Conservation (phyloP, 2,329 filamentous ascomycete genomes). For the Tolypocladium nubicola region DNA sequence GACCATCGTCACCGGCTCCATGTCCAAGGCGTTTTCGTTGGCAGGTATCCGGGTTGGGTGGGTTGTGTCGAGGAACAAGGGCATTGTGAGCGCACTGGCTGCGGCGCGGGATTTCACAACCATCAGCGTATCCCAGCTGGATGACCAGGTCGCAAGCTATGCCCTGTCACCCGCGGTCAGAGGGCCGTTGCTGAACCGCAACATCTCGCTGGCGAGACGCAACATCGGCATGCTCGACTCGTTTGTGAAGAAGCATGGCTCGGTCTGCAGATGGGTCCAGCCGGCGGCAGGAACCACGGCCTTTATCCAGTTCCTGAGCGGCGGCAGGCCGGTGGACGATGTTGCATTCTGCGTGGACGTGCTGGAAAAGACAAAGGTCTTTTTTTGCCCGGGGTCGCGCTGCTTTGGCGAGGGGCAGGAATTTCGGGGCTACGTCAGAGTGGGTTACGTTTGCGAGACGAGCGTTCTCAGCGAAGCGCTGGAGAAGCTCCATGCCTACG, state of each 20-base stretch:
- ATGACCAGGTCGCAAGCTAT: too few species aligned
- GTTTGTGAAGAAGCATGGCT: neutral
- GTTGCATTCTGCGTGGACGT: conserved; percentile 61
- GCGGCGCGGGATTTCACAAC: neutral
- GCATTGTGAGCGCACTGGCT: neutral
- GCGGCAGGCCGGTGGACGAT: conserved; percentile 56
- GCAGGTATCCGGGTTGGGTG: neutral
- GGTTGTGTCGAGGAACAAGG: neutral
- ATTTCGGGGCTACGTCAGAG: conserved; percentile 64
- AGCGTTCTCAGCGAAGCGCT: neutral
- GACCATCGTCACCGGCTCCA: neutral
- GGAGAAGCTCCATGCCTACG: neutral
- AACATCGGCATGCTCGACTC: neutral
- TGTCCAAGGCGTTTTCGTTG: neutral
- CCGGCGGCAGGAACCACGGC: conserved; percentile 36
- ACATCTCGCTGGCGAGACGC: neutral
- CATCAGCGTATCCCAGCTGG: too few species aligned
- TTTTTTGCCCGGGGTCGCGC: conserved; percentile 62
- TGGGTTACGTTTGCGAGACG: conserved; percentile 56
- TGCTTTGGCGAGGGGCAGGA: conserved; percentile 60
- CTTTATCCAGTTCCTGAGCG: conserved; percentile 58
- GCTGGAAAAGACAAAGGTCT: conserved; percentile 56
- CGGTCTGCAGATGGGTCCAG: too few species aligned
- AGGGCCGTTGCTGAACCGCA: too few species aligned
- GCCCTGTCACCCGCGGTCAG: too few species aligned